Evolutionary conservation across 345 rosid species (phyloP).

Genomic region (Brassica rapa): DNA sequence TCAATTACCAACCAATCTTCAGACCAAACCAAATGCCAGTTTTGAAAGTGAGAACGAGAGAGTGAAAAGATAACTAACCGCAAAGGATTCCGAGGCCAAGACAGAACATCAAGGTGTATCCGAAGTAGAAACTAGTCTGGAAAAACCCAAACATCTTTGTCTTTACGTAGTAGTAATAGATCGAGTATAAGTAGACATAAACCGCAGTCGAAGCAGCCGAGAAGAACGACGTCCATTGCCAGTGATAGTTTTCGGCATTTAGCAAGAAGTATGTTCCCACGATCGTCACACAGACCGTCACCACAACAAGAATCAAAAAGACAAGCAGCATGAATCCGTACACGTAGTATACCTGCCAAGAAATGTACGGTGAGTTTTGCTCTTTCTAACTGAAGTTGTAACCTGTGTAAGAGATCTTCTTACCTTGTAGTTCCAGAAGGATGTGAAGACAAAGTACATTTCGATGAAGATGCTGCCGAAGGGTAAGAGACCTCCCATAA

Average conservation of each 20-base stretch:
- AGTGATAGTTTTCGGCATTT: conserved; percentile 95
- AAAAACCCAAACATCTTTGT: conserved; percentile 93
- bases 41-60: not conserved
- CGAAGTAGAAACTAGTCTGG: conserved; percentile 94
- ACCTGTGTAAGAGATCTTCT: conserved; percentile 12
- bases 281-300: conserved; percentile 89
- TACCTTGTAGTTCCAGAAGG: conserved; percentile 99
- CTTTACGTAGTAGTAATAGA: conserved; percentile 85
- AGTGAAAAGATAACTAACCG: conserved; percentile 52
- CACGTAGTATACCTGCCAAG: conserved; percentile 83
- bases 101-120: conserved; percentile 95
- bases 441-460: conserved; percentile 96
- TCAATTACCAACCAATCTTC: not conserved
- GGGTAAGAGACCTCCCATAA: conserved; percentile 94
- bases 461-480: conserved; percentile 97
- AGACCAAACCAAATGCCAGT: not conserved
- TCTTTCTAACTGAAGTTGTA: not conserved
- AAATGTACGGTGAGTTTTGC: not conserved
- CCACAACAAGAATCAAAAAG: conserved; percentile 82
- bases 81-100: conserved; percentile 95
- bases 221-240: conserved; percentile 99
- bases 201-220: conserved; percentile 96
- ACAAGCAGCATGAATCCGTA: conserved; percentile 93
- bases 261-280: conserved; percentile 93
- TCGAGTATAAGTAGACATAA: conserved; percentile 84